These are phyloP conservation scores for Kwoniella sp. DNA, from an alignment of 768 basidiomycete species.

Conservation along the genomic window DNA sequence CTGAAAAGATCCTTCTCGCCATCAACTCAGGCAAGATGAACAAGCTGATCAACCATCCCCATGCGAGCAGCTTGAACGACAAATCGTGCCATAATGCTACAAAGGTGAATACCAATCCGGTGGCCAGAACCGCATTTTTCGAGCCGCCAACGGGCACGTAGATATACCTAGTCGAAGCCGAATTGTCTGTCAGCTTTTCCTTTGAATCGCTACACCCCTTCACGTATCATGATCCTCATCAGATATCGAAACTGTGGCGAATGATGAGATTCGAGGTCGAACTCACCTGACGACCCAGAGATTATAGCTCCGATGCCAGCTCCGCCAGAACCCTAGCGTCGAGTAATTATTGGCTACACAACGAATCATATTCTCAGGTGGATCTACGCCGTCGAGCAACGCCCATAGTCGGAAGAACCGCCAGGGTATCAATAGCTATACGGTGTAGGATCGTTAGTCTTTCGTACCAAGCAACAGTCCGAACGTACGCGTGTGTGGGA, in stretches of 20 bases:
- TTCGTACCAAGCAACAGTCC: too few relatives aligned
- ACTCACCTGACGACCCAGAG: slow-evolving; percentile 84
- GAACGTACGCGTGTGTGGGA: too few relatives aligned
- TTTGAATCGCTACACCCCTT: too few relatives aligned
- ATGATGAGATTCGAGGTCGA: background rate
- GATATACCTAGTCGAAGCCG: slow-evolving; percentile 88
- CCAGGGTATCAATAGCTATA: slow-evolving; percentile 88
- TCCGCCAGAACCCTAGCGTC: slow-evolving; percentile 86
- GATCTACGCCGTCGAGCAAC: slow-evolving; percentile 79
- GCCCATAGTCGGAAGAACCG: slow-evolving; percentile 96
- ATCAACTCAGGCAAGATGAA: slow-evolving; percentile 86
- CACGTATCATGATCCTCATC: too few relatives aligned
- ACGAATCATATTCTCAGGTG: slow-evolving; percentile 98
- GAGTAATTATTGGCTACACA: slow-evolving; percentile 99
- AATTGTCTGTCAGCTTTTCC: background rate
- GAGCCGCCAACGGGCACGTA: slow-evolving; percentile 89
- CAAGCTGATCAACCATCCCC: slow-evolving; percentile 93
- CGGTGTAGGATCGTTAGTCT: too few relatives aligned
- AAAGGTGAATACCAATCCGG: slow-evolving; percentile 83
- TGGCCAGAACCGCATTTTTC: slow-evolving; percentile 64
- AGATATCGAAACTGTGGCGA: too few relatives aligned
- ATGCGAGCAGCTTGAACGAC: slow-evolving; percentile 79
- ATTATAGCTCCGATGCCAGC: slow-evolving; percentile 96
- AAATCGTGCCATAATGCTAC: slow-evolving; percentile 98
- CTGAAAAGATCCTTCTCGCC: slow-evolving; percentile 65